Evolutionary conservation across 192 early-diverging fungal species (phyloP).

Genomic region (Coemansia sp.): DNA sequence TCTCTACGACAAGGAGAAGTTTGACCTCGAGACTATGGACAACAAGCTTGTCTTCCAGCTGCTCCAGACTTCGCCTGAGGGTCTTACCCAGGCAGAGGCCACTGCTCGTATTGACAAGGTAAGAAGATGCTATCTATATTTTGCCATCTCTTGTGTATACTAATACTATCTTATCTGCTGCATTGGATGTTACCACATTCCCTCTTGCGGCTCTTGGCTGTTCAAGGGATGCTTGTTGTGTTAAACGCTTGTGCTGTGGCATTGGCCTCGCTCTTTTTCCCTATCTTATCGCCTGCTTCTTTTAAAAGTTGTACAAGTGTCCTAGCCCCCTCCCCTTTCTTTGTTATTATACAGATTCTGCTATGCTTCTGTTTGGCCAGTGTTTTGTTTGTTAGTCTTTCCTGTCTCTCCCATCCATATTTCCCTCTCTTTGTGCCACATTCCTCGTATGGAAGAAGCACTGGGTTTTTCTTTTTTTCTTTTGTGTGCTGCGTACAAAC

Average conservation of each 20-base stretch:
- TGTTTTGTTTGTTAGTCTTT: background rate
- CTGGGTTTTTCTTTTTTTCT: background rate
- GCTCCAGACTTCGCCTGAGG: constrained; percentile 64
- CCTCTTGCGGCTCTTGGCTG: background rate
- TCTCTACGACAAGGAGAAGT: constrained; percentile 81
- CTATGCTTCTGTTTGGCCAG: background rate
- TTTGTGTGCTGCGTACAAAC: too few relatives aligned
- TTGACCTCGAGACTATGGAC: constrained; percentile 76
- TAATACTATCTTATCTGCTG: background rate
- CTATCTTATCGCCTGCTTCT: background rate
- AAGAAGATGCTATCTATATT: constrained; percentile 11
- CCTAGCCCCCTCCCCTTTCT: background rate
- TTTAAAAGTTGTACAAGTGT: constrained; percentile 1
- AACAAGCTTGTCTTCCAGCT: constrained; percentile 69
- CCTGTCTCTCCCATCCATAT: background rate
- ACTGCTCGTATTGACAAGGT: constrained; percentile 61
- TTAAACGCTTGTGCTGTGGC: too few relatives aligned
- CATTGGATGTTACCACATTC: background rate
- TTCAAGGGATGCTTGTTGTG: too few relatives aligned
- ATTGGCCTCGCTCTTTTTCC: too few relatives aligned
- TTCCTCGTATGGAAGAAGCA: background rate
- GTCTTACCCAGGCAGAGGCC: constrained; percentile 66
- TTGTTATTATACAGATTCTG: background rate
- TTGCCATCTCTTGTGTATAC: too few relatives aligned
- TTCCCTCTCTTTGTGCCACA: background rate